These are phyloP conservation scores for Suillus variegatus DNA, from an alignment of 768 basidiomycete genomes.

Conservation along the genomic window DNA sequence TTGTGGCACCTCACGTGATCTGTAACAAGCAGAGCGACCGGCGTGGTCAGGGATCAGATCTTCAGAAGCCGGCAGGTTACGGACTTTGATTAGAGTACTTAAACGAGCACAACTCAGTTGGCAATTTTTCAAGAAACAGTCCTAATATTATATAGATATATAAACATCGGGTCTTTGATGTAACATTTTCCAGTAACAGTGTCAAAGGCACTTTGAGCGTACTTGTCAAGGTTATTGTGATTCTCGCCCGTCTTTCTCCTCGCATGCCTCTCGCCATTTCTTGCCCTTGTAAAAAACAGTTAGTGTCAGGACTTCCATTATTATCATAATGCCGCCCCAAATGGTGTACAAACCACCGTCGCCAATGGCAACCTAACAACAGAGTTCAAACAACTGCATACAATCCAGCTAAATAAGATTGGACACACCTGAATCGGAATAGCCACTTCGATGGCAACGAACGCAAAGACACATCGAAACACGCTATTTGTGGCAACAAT, in stretches of 20 bases:
- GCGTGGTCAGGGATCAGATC: neutral
- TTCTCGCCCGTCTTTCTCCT: constrained; percentile 36
- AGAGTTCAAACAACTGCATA: constrained; percentile 20
- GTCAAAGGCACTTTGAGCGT: neutral
- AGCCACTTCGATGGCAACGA: constrained; percentile 67
- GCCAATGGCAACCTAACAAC: constrained; percentile 3
- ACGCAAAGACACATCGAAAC: constrained; percentile 66
- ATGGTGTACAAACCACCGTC: constrained; percentile 35
- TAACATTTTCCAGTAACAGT: neutral
- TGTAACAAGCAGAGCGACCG: too few relatives aligned
- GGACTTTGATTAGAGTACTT: neutral
- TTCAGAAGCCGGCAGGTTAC: neutral
- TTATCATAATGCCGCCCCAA: constrained; percentile 51
- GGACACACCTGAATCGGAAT: constrained; percentile 58
- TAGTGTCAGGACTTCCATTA: constrained; percentile 52
- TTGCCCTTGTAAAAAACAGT: constrained; percentile 58
- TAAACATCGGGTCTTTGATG: neutral
- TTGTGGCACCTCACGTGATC: neutral
- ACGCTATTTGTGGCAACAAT: constrained; percentile 73
- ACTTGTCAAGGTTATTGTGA: neutral
- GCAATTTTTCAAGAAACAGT: neutral
- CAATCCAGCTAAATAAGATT: neutral
- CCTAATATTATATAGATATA: neutral
- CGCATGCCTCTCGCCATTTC: constrained; percentile 52
- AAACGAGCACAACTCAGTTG: neutral